These are phyloP conservation scores for Cornus kousa DNA, from an alignment of 148 eudicot species.

Conservation along the genomic window DNA sequence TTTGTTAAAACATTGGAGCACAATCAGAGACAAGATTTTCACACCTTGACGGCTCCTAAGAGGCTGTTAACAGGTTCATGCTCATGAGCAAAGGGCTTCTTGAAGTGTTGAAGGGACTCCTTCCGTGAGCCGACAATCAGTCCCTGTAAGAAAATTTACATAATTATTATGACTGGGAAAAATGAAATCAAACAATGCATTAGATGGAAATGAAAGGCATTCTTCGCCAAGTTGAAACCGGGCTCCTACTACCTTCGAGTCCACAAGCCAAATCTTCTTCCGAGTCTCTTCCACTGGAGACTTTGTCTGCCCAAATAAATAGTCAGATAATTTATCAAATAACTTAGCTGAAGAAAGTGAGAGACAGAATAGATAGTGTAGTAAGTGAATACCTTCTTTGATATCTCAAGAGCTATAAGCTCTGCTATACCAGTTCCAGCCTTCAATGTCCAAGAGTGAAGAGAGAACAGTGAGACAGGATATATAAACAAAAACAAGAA, in stretches of 20 bases:
- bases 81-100: slow-evolving; percentile 87
- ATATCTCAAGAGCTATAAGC: slow-evolving; percentile 87
- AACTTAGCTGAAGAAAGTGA: background rate
- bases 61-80: slow-evolving; percentile 65
- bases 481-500: background rate
- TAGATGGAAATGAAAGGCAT: background rate
- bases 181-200: background rate
- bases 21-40: slow-evolving; percentile 3
- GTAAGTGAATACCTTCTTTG: slow-evolving; percentile 52
- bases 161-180: background rate
- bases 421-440: slow-evolving; percentile 98
- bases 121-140: slow-evolving; percentile 69
- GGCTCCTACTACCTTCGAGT: slow-evolving; percentile 63
- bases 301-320: slow-evolving; percentile 42
- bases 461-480: slow-evolving; percentile 14
- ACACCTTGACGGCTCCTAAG: slow-evolving; percentile 76
- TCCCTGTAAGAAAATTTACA: slow-evolving; percentile 40
- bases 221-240: background rate
- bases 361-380: background rate
- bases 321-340: background rate
- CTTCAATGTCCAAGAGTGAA: slow-evolving; percentile 35
- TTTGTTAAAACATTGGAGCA: background rate
- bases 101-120: slow-evolving; percentile 84
- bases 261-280: slow-evolving; percentile 94
- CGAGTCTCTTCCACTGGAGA: slow-evolving; percentile 67